A percentile compares a stretch with the other conserved stretches of the same genome.
Evolutionary conservation across 768 basidiomycete species (phyloP).

Genomic region (Boletus patriciae): DNA sequence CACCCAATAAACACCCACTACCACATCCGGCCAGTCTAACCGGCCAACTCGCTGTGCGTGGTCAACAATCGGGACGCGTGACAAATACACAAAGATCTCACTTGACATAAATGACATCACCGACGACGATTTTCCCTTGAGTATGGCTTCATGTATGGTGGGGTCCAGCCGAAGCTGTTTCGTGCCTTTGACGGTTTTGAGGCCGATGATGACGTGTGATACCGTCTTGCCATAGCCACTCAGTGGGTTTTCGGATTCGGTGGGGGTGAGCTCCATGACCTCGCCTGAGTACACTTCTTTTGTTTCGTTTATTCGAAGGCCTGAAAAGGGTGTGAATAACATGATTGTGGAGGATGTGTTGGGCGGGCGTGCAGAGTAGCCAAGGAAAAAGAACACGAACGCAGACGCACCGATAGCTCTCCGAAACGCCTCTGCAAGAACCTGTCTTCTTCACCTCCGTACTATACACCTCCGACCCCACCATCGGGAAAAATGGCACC

Average conservation of each 20-base stretch:
- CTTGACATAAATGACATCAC: constrained; percentile 97
- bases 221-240: constrained; percentile 98
- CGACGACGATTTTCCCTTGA: constrained; percentile 95
- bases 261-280: constrained; percentile 94
- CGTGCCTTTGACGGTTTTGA: constrained; percentile 91
- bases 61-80: background rate
- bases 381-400: too few species aligned
- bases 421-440: constrained; percentile 90
- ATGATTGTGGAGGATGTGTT: background rate
- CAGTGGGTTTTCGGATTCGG: constrained; percentile 95
- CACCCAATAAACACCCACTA: too few species aligned
- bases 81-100: constrained; percentile 31
- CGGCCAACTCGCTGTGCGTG: constrained; percentile 82
- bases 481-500: constrained; percentile 98
- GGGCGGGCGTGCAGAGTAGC: background rate
- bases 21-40: constrained; percentile 52
- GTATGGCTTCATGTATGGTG: constrained; percentile 93
- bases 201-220: constrained; percentile 93
- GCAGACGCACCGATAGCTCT: constrained; percentile 83
- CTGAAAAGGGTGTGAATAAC: constrained; percentile 27
- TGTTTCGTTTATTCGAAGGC: constrained; percentile 96
- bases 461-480: constrained; percentile 95
- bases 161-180: constrained; percentile 95
- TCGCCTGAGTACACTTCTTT: constrained; percentile 99
- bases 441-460: constrained; percentile 98